Evolutionary conservation across 768 basidiomycete species (phyloP).

Genomic region (Pholiota molesta): DNA sequence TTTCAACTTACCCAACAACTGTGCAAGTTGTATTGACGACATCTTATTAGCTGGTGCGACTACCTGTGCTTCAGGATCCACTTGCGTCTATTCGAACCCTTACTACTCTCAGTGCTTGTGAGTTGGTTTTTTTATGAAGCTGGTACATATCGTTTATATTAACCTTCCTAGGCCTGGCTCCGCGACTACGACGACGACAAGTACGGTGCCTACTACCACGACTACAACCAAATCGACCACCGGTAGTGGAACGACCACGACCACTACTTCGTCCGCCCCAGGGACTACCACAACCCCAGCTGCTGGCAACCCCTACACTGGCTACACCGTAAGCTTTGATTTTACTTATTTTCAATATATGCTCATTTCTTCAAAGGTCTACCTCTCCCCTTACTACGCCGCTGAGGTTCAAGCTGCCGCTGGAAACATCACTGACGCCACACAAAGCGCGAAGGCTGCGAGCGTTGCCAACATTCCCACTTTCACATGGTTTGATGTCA

Average conservation of each 20-base stretch:
- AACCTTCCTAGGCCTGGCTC: conserved; percentile 20
- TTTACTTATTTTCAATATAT: neutral
- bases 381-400: conserved; percentile 59
- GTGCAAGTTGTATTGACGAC: neutral
- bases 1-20: neutral
- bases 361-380: conserved; percentile 36
- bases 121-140: conserved; percentile 15
- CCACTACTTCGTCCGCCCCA: conserved; percentile 22
- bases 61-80: conserved; percentile 40
- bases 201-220: conserved; percentile 24
- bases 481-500: conserved; percentile 63
- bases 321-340: conserved; percentile 39
- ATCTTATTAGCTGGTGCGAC: conserved; percentile 36
- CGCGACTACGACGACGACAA: conserved; percentile 19
- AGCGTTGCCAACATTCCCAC: conserved; percentile 60
- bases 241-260: conserved; percentile 16
- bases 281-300: conserved; percentile 38
- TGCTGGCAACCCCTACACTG: conserved; percentile 56
- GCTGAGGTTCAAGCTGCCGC: conserved; percentile 56
- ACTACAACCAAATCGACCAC: conserved; percentile 23
- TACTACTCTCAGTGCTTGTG: conserved; percentile 48
- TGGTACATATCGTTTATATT: neutral
- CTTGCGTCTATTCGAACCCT: conserved; percentile 35
- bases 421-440: conserved; percentile 49
- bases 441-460: conserved; percentile 50